phyloP scores from a whole-genome alignment of 169 alveolate species.

The Plasmodium vivax region DNA sequence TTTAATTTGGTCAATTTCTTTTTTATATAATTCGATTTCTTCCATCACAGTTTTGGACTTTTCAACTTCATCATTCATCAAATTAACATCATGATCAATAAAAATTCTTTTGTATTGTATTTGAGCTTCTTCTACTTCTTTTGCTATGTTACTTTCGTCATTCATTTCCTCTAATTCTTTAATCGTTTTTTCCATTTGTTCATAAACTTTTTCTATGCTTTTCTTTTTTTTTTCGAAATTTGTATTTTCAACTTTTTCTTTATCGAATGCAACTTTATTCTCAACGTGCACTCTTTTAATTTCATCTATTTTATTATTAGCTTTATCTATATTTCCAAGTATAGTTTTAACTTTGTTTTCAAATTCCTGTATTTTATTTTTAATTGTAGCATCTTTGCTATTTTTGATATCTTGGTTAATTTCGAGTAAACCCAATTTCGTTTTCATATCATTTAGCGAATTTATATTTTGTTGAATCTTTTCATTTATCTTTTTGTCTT shows the following conservation, averaged over 20 bases:
- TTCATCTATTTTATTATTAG: too few relatives aligned
- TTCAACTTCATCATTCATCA: background rate
- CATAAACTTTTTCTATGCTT: background rate
- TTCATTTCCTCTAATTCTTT: background rate
- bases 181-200: background rate
- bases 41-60: background rate
- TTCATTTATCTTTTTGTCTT: background rate
- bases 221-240: background rate
- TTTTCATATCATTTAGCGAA: background rate
- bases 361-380: background rate
- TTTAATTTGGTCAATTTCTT: background rate
- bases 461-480: background rate
- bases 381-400: background rate
- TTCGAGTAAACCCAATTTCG: background rate
- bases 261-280: background rate
- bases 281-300: background rate
- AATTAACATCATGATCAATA: background rate
- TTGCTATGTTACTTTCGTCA: background rate
- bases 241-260: background rate
- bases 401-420: too few relatives aligned
- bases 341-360: background rate
- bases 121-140: background rate
- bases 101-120: background rate
- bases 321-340: too few relatives aligned
- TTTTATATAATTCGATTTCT: background rate